phyloP scores from a whole-genome alignment of 2,329 filamentous ascomycete species.

The Pyricularia sp. region DNA sequence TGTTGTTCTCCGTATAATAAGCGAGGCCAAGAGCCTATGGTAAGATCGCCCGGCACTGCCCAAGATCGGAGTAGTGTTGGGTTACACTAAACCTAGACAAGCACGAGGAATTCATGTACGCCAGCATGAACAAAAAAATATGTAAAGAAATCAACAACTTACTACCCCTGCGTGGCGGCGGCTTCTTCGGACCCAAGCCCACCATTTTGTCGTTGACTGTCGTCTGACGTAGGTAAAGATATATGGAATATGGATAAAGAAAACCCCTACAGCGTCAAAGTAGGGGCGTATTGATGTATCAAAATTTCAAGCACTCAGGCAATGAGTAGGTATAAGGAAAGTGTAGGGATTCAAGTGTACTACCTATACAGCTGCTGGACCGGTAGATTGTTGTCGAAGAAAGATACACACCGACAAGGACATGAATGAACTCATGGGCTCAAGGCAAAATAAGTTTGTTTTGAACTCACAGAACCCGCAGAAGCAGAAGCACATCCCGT shows the following conservation, averaged over 20 bases:
- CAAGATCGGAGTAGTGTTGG: neutral
- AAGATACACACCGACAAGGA: neutral
- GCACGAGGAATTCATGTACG: neutral
- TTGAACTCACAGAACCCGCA: neutral
- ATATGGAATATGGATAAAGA: neutral
- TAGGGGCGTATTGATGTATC: neutral
- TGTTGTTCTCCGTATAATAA: neutral
- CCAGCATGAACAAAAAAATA: neutral
- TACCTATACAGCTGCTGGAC: too few species aligned
- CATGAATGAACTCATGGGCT: neutral
- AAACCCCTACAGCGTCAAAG: neutral
- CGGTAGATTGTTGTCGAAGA: neutral
- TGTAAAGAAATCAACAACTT: neutral
- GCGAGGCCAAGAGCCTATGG: neutral
- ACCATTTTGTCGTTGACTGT: slow-evolving; percentile 35
- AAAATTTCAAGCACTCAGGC: neutral
- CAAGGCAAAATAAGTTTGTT: neutral
- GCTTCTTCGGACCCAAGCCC: slow-evolving; percentile 47
- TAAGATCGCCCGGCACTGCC: neutral
- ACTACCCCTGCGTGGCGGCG: slow-evolving; percentile 42
- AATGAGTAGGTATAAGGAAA: neutral
- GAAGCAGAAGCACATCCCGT: neutral
- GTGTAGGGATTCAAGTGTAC: neutral
- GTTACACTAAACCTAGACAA: neutral
- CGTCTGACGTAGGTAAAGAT: neutral